Evolutionary conservation across 176 grass and related monocot genomes (phyloP), one percentile per base, ranked within the genome.

Genomic region (Panicum miliaceum): DNA sequence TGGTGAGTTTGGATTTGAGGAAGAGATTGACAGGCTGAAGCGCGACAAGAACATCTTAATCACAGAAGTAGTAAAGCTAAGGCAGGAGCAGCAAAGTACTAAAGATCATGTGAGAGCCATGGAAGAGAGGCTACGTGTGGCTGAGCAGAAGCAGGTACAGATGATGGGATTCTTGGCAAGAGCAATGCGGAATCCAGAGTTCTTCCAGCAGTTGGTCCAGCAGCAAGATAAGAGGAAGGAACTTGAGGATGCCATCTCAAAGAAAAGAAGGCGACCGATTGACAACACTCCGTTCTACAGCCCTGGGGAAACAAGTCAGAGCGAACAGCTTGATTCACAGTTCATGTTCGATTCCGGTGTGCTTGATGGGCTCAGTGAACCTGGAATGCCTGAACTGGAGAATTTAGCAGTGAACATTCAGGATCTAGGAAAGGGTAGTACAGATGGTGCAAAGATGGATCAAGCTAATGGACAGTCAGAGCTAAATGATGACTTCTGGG

Each of bases 161-260:
- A 91, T 93, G 76, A 93, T 97, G 88, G 89, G 84, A 19, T 97
- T 97, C 88, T 87, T 97, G 75, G 92, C 92, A 57, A 82, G 89
- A 52, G 95, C 92, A 60, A 88, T 97, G 92, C 87, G 79, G 36
- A 94, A 91, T 59, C 92, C 92, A 10, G 78, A 84, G 32, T 94
- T 94, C 73, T 79, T 94, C 40, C 86, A 91, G 29, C 92, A 93
- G 47, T 86, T 97, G 82, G 75, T 85, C 34, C 88, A 97, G 68
- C 86, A 92, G 78, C 89, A 93, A 75, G 90, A 92, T 38, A 92
- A 86, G 89, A 97, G 87, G 45, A 97, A 92, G 73, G 87, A 93
- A 72, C 84, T 94, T 10, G 92, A 94, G 64, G 92, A 93, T 84
- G 90, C 84, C 40, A 89, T 94, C 67, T 94, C 95, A 0, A 94